These are phyloP conservation scores for Penicillium macrosclerotiorum DNA, from an alignment of 495 filamentous ascomycete species.

Conservation along the genomic window DNA sequence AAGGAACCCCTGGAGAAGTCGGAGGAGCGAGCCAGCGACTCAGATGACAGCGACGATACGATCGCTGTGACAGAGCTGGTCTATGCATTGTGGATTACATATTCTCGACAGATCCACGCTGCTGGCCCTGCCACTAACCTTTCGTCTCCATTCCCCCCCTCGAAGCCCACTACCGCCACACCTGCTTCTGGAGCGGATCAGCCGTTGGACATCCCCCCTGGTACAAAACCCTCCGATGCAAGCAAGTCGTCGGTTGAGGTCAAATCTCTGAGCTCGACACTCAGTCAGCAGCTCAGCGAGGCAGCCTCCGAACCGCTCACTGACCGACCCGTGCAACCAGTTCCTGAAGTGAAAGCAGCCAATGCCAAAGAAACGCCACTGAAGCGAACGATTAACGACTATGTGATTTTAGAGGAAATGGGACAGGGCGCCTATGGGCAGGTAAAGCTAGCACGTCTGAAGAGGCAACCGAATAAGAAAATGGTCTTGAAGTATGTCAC, in stretches of 20 bases:
- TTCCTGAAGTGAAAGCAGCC: slow-evolving; percentile 34
- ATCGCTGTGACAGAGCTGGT: slow-evolving; percentile 71
- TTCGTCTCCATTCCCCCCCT: slow-evolving; percentile 35
- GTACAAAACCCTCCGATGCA: slow-evolving; percentile 1
- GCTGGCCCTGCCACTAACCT: slow-evolving; percentile 52
- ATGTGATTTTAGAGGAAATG: slow-evolving; percentile 95
- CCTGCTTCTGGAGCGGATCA: slow-evolving; percentile 6
- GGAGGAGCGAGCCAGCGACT: slow-evolving; percentile 30
- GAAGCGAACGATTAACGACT: slow-evolving; percentile 87
- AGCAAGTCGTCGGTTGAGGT: slow-evolving; percentile 29
- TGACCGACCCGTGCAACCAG: slow-evolving; percentile 44
- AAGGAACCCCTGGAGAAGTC: slow-evolving; percentile 40
- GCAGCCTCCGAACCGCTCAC: slow-evolving; percentile 57
- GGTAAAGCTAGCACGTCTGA: slow-evolving; percentile 92
- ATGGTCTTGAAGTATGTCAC: slow-evolving; percentile 98
- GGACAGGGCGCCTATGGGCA: slow-evolving; percentile 97
- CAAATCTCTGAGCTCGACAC: slow-evolving; percentile 57
- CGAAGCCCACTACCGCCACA: slow-evolving; percentile 18
- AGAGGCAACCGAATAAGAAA: slow-evolving; percentile 70
- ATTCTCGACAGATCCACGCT: slow-evolving; percentile 87
- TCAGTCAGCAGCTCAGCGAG: slow-evolving; percentile 75
- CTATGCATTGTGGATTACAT: slow-evolving; percentile 95
- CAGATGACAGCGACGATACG: slow-evolving; percentile 38
- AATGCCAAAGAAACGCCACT: slow-evolving; percentile 31
- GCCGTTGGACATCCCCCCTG: not conserved